Percentiles rank a stretch among this genome's conserved stretches.
Evolutionary conservation across 108 stramenopile genomes (phyloP).

Genomic region (Pseudonitzschia pungens): DNA sequence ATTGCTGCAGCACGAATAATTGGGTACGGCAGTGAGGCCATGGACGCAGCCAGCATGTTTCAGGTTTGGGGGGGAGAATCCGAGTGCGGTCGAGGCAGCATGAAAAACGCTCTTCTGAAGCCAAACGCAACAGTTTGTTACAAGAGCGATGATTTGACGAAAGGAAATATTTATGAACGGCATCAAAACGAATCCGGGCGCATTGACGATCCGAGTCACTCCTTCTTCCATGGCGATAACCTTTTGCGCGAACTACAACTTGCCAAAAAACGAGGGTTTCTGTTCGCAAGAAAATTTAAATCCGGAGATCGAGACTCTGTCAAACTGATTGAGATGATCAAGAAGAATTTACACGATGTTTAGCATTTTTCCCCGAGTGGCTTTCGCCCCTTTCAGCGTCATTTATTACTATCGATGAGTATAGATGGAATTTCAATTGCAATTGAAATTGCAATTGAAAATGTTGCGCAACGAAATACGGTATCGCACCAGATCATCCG

Average conservation of each 20-base stretch:
- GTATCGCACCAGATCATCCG: too few relatives aligned
- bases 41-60: conserved; percentile 36
- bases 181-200: not conserved
- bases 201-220: conserved; percentile 12
- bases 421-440: too few relatives aligned
- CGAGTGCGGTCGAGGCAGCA: conserved; percentile 27
- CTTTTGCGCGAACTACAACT: conserved; percentile 11
- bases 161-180: conserved; percentile 7
- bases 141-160: conserved; percentile 26
- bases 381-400: too few relatives aligned
- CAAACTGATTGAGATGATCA: conserved; percentile 34
- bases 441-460: too few relatives aligned
- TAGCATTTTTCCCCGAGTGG: not conserved
- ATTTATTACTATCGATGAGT: too few relatives aligned
- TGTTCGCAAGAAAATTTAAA: conserved; percentile 52
- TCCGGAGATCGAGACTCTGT: conserved; percentile 32
- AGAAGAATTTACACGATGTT: conserved; percentile 1
- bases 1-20: conserved; percentile 40
- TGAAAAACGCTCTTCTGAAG: conserved; percentile 41
- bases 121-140: conserved; percentile 28
- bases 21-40: conserved; percentile 30
- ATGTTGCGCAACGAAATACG: too few relatives aligned
- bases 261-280: conserved; percentile 37
- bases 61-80: conserved; percentile 43
- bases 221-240: conserved; percentile 18